Percentiles rank a stretch among this genome's conserved stretches.
phyloP scores from a whole-genome alignment of 192 early-diverging fungal genomes.

The Pilaira anomala region DNA sequence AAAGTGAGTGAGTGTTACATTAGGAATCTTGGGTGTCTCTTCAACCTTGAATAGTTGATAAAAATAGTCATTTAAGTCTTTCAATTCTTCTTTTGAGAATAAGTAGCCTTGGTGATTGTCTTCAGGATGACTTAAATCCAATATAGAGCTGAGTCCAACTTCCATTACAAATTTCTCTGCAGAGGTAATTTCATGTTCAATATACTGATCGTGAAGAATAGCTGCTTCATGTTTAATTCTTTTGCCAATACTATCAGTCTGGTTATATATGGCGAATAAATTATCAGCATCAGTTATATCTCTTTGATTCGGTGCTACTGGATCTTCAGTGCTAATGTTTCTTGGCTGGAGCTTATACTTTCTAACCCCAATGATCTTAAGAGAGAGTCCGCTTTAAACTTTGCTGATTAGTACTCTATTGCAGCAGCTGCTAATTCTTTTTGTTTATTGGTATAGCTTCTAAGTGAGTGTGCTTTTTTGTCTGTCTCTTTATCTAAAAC shows the following conservation, averaged over 20 bases:
- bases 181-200: no score
- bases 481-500: no score
- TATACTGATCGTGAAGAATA: no score
- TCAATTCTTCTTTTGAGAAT: not conserved
- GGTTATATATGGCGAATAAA: no score
- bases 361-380: not conserved
- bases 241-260: no score
- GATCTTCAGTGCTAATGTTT: not conserved
- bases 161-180: not conserved
- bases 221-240: no score
- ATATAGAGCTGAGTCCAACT: not conserved
- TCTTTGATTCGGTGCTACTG: slow-evolving; percentile 6
- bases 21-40: not conserved
- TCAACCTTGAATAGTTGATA: not conserved
- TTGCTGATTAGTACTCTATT: no score
- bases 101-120: not conserved
- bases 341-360: slow-evolving; percentile 7
- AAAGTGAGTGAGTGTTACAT: not conserved
- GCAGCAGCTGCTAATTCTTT: no score
- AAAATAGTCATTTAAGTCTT: not conserved
- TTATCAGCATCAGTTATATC: slow-evolving; percentile 5
- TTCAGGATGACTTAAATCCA: not conserved
- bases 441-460: no score
- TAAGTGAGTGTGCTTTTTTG: no score
- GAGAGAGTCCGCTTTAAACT: no score